Percentiles rank a stretch among this genome's conserved stretches.
Conservation (phyloP, 192 early-diverging fungal genomes). For the Coemansia reversa region DNA sequence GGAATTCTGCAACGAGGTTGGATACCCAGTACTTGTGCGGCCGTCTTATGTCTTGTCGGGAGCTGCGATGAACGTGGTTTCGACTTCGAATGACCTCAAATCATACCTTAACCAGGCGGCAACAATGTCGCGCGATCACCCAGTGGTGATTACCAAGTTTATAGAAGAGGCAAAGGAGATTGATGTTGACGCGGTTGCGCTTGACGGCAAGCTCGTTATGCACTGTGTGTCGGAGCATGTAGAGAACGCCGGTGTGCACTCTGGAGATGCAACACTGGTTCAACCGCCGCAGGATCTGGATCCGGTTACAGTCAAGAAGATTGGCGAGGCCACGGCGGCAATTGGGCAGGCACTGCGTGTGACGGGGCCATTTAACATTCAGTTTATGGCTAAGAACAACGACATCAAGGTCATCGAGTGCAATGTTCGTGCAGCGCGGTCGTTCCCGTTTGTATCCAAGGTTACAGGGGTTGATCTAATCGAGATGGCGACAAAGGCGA, state of each 20-base stretch:
- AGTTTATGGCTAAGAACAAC: conserved; percentile 99
- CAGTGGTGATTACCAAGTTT: conserved; percentile 97
- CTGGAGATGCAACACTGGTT: conserved; percentile 95
- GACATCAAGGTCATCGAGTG: conserved; percentile 99
- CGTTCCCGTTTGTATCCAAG: conserved; percentile 98
- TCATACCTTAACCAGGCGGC: conserved; percentile 87
- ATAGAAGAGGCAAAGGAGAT: conserved; percentile 99
- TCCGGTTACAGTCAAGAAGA: conserved; percentile 89
- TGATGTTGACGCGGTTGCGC: conserved; percentile 97
- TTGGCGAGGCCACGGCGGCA: conserved; percentile 87
- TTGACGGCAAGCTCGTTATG: conserved; percentile 88
- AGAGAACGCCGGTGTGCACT: conserved; percentile 99
- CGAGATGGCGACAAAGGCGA: conserved; percentile 94
- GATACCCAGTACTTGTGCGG: conserved; percentile 93
- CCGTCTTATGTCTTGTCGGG: conserved; percentile 98
- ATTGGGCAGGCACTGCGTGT: conserved; percentile 91
- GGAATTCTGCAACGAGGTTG: conserved; percentile 82
- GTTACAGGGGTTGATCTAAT: conserved; percentile 92
- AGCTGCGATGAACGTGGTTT: conserved; percentile 98
- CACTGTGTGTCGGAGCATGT: conserved; percentile 98
- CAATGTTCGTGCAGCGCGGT: conserved; percentile 94
- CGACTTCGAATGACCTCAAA: conserved; percentile 77
- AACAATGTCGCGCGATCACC: conserved; percentile 88
- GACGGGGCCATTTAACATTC: conserved; percentile 98
- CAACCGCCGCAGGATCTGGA: conserved; percentile 95